These are phyloP conservation scores for Chaetomium strumarium DNA, from an alignment of 2,329 filamentous ascomycete species.

Conservation along the genomic window DNA sequence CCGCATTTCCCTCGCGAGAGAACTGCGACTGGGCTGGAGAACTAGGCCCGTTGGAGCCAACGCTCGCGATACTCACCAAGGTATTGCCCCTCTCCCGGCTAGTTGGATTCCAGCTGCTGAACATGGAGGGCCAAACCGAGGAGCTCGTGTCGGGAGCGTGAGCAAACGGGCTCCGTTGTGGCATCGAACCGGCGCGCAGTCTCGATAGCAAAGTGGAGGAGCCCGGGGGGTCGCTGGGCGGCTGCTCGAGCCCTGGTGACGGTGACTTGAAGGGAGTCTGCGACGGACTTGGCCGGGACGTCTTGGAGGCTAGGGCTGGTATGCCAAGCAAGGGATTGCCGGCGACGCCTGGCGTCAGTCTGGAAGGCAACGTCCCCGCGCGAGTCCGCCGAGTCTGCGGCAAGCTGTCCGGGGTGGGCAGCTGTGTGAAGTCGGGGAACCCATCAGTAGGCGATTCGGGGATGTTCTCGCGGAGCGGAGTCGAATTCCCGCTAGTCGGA, in stretches of 20 bases:
- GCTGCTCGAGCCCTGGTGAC: constrained; percentile 45
- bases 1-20: constrained; percentile 75
- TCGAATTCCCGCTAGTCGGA: constrained; percentile 93
- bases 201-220: constrained; percentile 75
- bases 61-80: constrained; percentile 73
- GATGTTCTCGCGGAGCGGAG: constrained; percentile 92
- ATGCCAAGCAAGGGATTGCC: constrained; percentile 54
- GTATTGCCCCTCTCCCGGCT: constrained; percentile 80
- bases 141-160: constrained; percentile 46
- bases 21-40: constrained; percentile 84
- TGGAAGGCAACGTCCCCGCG: constrained; percentile 92
- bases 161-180: constrained; percentile 69
- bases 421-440: constrained; percentile 81
- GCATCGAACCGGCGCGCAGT: constrained; percentile 88
- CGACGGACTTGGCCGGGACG: constrained; percentile 77
- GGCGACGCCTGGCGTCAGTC: constrained; percentile 74
- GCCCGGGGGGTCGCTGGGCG: constrained; percentile 41
- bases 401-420: constrained; percentile 59
- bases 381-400: constrained; percentile 72
- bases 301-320: constrained; percentile 61
- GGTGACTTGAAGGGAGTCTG: constrained; percentile 78
- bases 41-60: constrained; percentile 82
- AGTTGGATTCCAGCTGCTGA: constrained; percentile 75
- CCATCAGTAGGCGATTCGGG: constrained; percentile 94
- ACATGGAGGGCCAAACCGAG: constrained; percentile 85